Evolutionary conservation across 139 green algal genomes (phyloP).

Genomic region (Pseudopediastrum boryanum): DNA sequence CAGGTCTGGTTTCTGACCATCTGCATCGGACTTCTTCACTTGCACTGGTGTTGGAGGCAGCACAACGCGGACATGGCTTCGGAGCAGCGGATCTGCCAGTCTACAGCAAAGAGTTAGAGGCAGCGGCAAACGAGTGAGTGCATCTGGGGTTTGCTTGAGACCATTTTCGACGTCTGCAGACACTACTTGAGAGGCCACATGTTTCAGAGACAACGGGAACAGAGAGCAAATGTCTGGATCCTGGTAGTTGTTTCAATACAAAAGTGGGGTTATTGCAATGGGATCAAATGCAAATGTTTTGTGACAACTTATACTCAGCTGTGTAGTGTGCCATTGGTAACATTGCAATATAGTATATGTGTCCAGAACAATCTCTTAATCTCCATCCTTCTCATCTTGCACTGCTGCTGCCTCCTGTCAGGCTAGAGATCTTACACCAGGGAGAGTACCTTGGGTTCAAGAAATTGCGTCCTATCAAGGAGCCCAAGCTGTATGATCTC

Average conservation of each 20-base stretch:
- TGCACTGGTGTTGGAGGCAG: constrained; percentile 20
- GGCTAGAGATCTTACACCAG: constrained; percentile 25
- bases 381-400: background rate
- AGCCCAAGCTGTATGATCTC: constrained; percentile 12
- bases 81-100: background rate
- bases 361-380: too few relatives aligned
- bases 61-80: constrained; percentile 24
- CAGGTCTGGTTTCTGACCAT: background rate
- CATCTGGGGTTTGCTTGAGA: background rate
- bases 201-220: too few relatives aligned
- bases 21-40: constrained; percentile 5
- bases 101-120: background rate
- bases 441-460: constrained; percentile 54
- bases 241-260: too few relatives aligned
- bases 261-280: too few relatives aligned
- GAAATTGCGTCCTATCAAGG: constrained; percentile 32
- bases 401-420: background rate
- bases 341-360: too few relatives aligned
- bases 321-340: too few relatives aligned
- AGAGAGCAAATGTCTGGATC: too few relatives aligned
- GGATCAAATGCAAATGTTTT: too few relatives aligned
- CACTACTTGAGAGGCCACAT: too few relatives aligned
- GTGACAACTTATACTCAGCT: too few relatives aligned
- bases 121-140: background rate
- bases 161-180: too few relatives aligned